Evolutionary conservation across 768 basidiomycete species (phyloP), one percentile per base, ranked within the genome.

Genomic region (Roridomyces roridus): DNA sequence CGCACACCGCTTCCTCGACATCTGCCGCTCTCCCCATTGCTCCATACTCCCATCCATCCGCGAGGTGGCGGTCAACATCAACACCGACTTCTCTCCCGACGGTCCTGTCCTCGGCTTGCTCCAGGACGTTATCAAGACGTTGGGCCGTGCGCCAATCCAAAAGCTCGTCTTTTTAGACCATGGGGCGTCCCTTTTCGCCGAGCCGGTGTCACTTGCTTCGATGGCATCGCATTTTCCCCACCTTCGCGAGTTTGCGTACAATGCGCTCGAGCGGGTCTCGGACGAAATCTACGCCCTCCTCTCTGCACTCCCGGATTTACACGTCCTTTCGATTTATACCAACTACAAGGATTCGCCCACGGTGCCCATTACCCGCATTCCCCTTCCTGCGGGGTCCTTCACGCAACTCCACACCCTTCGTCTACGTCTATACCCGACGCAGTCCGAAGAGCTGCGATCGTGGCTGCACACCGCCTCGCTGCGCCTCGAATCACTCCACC

Each of bases 201-300:
- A 15, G 15, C 52, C 55, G n/a, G 18, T 36, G 0, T 45, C 60
- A 8, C 26, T 62, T 15, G 46, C 55, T 18, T 57, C 55, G 60
- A 53, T 62, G 14, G 24, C 47, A 3, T 55, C 51, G 9, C 24
- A 34, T 25, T 54, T 62, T 21, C 51, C 60, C 7, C 25, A 31
- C 23, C 60, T 62, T 12, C 55, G 23, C 9, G 46, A 62, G 23
- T 37, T 62, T 29, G 20, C 46, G 18, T 62, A 62, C 47, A 57
- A 57, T 29, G 35, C 55, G 5, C 35, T 57, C 11, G 41, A 39
- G 14, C 42, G 46, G 8, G 39, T 57, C 36, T 28, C 40, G 18
- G 15, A 23, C 14, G 60, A 62, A 15, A 5, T 50, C 1, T 52
- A 41, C 44, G 14, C 41, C 18, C 44, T 62, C 18, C 41, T 54